Conservation (phyloP, 345 rosid species). For the Rhizophora apiculata region DNA sequence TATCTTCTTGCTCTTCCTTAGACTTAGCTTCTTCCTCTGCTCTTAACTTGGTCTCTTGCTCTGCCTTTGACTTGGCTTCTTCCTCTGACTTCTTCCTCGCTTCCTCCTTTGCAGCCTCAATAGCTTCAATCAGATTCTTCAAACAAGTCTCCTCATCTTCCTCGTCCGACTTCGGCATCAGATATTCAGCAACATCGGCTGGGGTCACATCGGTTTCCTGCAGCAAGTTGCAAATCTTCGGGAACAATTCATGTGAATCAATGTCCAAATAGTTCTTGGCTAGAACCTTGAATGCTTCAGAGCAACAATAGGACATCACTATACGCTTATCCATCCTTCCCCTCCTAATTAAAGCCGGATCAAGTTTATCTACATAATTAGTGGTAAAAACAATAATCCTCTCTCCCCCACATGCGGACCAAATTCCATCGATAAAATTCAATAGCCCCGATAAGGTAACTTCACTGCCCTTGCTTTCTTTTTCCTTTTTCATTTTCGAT, state of each 20-base stretch:
- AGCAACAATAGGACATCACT: constrained; percentile 33
- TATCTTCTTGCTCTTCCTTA: background rate
- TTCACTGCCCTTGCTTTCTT: constrained; percentile 21
- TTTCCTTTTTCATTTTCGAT: constrained; percentile 14
- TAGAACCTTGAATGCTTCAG: constrained; percentile 34
- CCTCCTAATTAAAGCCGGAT: constrained; percentile 38
- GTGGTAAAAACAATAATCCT: constrained; percentile 39
- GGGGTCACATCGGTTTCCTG: constrained; percentile 30
- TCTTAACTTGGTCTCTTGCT: background rate
- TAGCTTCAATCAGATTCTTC: constrained; percentile 26
- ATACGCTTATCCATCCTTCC: constrained; percentile 44
- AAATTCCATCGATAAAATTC: constrained; percentile 39
- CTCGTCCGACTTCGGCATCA: constrained; percentile 27
- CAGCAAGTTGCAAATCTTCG: constrained; percentile 15
- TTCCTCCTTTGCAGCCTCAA: constrained; percentile 24
- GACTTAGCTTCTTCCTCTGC: background rate
- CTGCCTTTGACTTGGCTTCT: no score
- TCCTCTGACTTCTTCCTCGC: background rate
- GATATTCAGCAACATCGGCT: constrained; percentile 43
- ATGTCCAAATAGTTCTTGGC: constrained; percentile 31
- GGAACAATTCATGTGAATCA: constrained; percentile 21
- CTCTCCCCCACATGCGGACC: constrained; percentile 42
- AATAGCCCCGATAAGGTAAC: constrained; percentile 41
- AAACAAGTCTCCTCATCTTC: constrained; percentile 14
- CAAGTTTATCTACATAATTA: constrained; percentile 37